Evolutionary conservation across 2,329 filamentous ascomycete species (phyloP), one percentile per base, ranked within the genome.

Genomic region (Hymenoscyphus albidus): DNA sequence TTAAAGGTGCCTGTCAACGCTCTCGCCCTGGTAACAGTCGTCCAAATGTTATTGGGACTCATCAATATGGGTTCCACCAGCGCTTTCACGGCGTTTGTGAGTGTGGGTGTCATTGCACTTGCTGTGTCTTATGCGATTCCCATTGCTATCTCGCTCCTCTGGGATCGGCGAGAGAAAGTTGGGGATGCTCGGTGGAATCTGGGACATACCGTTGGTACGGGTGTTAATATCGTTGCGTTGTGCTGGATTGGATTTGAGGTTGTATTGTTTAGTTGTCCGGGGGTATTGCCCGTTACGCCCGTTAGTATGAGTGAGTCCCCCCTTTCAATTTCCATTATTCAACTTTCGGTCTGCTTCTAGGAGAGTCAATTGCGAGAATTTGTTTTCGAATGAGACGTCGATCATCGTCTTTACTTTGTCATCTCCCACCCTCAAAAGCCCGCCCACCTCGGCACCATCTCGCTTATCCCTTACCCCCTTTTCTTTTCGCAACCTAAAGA

Each of bases 41-140:
- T 88, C 57, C 85, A 90, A 1, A 81, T 90, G 63, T 79, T 91
- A 13, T 89, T 92, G 64, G 89, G 89, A 0, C 81, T 85, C 64
- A 87, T 92, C 67, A 89, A 90, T 74, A 80, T 92, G 2, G 89
- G 88, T 0, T 90, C 87, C 1, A 80, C 77, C 59, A 85, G 83
- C 65, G 88, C 89, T 0, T 91, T 92, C 76, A 90, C 88, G 54
- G 88, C 88, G 14, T 89, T 92, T 69, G 82, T 89, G 1, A 86
- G 88, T 0, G 85, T 88, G 0, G 89, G 88, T 0, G 89, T 93
- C 0, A 88, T 92, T 7, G 85, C 89, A 1, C 81, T 93, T 0
- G 86, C 88, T 6, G 78, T 93, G 5, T 88, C 88, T 2, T 93
- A 93, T 70, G 90, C 84, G 5, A 90, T 93, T 48, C 91, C 90